Evolutionary conservation across 129 eudicot genomes (phyloP), one percentile per base, ranked within the genome.

Genomic region (Artemisia annua): DNA sequence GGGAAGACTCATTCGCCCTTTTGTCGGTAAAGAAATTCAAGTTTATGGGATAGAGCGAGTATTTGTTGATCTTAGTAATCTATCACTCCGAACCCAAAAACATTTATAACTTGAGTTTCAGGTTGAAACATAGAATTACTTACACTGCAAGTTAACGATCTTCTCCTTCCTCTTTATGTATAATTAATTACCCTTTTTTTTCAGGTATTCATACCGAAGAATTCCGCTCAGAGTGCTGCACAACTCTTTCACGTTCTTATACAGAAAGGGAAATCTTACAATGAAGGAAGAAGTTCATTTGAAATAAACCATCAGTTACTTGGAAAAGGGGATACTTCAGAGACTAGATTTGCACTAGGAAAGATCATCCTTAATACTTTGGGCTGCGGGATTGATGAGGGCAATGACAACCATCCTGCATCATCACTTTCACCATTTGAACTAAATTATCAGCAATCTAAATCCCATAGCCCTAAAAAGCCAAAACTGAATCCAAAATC

Each of bases 301-400:
- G 68, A 80, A 66, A 81, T 90, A 52, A 48, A 90, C 35, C 73
- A 86, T 77, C 53, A 51, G 9, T 77, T 83, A 54, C 97, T 94
- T 52, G 64, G 76, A 67, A 76, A 71, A 11, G 91, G 97, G 7
- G 62, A 86, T 55, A 66, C 64, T 14, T 15, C 14, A 43, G 89
- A 90, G 81, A 70, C 84, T 35, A 81, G 91, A 80, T 83, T 87
- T 78, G 91, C 84, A 24, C 76, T 90, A 44, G 99, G 99, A 48
- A 88, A 88, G 67, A 80, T 94, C 66, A 86, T 94, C 15, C 32
- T 88, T 74, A 82, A 85, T 66, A 86, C 99, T 51, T 55, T 93
- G 83, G 81, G 83, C 73, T 62, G 69, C 35, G 67, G 54, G 30
- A 52, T 32, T 43, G 15, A 20, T 53, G 51, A 68, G 32, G 77